phyloP scores from a whole-genome alignment of 805 yeast genomes.

The Saturnispora besseyi region DNA sequence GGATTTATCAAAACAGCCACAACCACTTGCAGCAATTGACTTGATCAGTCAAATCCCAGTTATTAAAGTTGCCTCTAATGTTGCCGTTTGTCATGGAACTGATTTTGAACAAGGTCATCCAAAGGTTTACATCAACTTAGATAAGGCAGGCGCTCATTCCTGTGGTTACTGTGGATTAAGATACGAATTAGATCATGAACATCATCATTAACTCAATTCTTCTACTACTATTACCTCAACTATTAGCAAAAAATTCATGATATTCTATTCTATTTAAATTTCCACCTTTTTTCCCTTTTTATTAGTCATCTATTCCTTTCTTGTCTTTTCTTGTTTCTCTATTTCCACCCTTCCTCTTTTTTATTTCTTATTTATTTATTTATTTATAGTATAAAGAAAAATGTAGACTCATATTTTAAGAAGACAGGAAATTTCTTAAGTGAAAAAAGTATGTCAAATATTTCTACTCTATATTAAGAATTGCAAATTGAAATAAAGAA shows the following conservation, averaged over 20 bases:
- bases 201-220: constrained; percentile 8
- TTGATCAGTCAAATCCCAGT: constrained; percentile 69
- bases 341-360: neutral
- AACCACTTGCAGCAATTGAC: constrained; percentile 78
- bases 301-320: neutral
- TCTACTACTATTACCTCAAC: neutral
- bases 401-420: too few species aligned
- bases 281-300: neutral
- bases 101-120: constrained; percentile 79
- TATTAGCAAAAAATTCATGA: too few species aligned
- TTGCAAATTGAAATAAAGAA: too few species aligned
- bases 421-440: too few species aligned
- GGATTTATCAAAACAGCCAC: constrained; percentile 62
- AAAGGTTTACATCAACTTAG: constrained; percentile 70
- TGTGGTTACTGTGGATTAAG: constrained; percentile 80
- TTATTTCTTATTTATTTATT: constrained; percentile 13
- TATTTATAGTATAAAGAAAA: neutral
- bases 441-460: too few species aligned
- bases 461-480: too few species aligned
- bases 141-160: constrained; percentile 58
- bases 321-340: neutral
- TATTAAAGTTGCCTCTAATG: constrained; percentile 43
- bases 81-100: constrained; percentile 82
- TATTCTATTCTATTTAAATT: neutral
- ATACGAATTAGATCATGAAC: constrained; percentile 35